phyloP scores from a whole-genome alignment of 176 grass and related monocot genomes.

The Aegilops sharonensis region DNA sequence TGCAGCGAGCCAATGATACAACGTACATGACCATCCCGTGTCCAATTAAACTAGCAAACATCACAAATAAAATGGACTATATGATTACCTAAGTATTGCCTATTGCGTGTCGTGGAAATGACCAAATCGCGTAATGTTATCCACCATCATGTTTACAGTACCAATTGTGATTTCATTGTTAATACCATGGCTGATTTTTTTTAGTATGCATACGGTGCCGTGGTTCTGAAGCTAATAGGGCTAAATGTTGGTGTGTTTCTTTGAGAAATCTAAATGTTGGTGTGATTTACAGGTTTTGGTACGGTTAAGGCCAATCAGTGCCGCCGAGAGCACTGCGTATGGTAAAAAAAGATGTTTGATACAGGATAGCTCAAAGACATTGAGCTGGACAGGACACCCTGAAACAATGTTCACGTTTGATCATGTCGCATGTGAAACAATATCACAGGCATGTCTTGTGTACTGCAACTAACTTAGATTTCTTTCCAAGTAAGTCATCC shows the following conservation, averaged over 20 bases:
- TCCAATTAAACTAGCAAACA: neutral
- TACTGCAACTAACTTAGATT: slow-evolving; percentile 8
- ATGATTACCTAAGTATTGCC: neutral
- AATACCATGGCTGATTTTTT: neutral
- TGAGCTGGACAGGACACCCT: slow-evolving; percentile 76
- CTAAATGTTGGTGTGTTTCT: neutral
- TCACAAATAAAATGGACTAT: neutral
- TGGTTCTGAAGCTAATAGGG: neutral
- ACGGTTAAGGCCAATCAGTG: slow-evolving; percentile 70
- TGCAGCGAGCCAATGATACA: neutral
- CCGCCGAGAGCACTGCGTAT: slow-evolving; percentile 38
- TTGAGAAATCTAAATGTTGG: neutral
- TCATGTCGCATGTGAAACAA: slow-evolving; percentile 83
- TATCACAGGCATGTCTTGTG: slow-evolving; percentile 61
- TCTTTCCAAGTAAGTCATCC: neutral
- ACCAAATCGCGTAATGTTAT: neutral
- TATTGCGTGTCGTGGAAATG: neutral
- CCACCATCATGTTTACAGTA: neutral
- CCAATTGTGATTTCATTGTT: neutral
- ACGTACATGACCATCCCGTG: neutral
- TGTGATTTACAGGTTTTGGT: slow-evolving; percentile 57
- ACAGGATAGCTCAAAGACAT: slow-evolving; percentile 78
- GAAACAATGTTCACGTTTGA: slow-evolving; percentile 90
- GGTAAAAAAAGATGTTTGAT: slow-evolving; percentile 67
- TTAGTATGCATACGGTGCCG: neutral